Evolutionary conservation across 345 rosid genomes (phyloP).

Genomic region (Garcia nutans): DNA sequence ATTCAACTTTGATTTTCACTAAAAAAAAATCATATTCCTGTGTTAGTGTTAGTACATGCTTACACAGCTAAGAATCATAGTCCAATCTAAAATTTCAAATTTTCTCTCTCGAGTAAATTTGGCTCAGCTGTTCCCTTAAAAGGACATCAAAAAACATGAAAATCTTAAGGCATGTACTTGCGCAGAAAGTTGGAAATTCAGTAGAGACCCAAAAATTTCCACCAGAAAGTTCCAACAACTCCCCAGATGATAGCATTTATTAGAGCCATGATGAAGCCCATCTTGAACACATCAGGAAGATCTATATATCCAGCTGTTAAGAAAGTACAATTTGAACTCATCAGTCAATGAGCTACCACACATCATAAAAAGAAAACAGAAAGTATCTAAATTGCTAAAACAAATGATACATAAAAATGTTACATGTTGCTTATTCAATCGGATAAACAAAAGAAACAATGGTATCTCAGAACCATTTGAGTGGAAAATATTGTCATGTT

Average conservation of each 20-base stretch:
- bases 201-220: conserved; percentile 96
- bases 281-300: conserved; percentile 79
- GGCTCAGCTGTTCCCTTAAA: conserved; percentile 6
- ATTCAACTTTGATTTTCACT: neutral
- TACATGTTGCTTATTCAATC: neutral
- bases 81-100: conserved; percentile 6
- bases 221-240: conserved; percentile 85
- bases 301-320: conserved; percentile 84
- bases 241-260: conserved; percentile 79
- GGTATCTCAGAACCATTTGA: neutral
- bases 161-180: conserved; percentile 17
- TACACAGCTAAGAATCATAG: conserved; percentile 1
- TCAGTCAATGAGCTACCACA: conserved; percentile 10
- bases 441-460: no score
- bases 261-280: conserved; percentile 77
- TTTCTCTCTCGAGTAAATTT: neutral
- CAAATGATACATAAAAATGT: neutral
- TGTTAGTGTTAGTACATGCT: conserved; percentile 6
- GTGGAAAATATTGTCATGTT: neutral
- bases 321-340: neutral
- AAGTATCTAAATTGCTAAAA: neutral
- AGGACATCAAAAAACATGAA: neutral
- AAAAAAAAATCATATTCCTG: neutral
- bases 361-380: neutral
- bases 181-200: conserved; percentile 32